Evolutionary conservation across 2,329 filamentous ascomycete species (phyloP), one percentile per base, ranked within the genome.

Genomic region (Ophiostoma pallidulum): DNA sequence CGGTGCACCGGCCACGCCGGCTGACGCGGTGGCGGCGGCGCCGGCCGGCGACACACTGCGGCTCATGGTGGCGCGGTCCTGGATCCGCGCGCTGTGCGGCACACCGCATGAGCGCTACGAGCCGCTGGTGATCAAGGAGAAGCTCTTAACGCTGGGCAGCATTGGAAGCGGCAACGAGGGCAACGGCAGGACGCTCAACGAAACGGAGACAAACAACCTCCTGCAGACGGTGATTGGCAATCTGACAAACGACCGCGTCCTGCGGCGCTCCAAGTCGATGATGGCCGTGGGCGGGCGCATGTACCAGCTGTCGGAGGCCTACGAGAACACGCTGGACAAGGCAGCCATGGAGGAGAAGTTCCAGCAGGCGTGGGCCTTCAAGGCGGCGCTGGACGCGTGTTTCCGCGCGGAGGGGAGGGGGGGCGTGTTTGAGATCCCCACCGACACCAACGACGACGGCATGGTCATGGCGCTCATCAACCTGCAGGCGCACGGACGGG

Each of bases 401-500:
- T 84, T 84, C 57, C 54, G 67, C 50, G 49, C 69, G 57, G 58
- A 55, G 41, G 43, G 39, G 62, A 56, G 10, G 6, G n/a, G n/a
- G n/a, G n/a, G 13, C 14, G 12, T 26, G 6, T 41, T 78, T 36
- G 60, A 61, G 1, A 62, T 85, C 7, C 72, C 76, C 1, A 79
- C 77, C 48, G 61, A 64, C 10, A 64, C 72, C 20, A 75, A 81
- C 13, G 69, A 75, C 28, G 80, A 87, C 53, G 82, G 82, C 22
- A 71, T 77, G 26, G 73, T 84, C 49, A 75, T 87, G 69, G 82
- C 79, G 2, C 64, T 84, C 48, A 71, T 79, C 35, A 85, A 85
- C 55, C 62, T 90, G 47, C 74, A 81, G 51, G 76, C 78, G 1
- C 61, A 73, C 42, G 74, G 77, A 4, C 71, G 75, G 35, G 67